Evolutionary conservation across 208 protist species (phyloP), one percentile per base, ranked within the genome.

Genomic region (Acanthamoeba castellanii): DNA sequence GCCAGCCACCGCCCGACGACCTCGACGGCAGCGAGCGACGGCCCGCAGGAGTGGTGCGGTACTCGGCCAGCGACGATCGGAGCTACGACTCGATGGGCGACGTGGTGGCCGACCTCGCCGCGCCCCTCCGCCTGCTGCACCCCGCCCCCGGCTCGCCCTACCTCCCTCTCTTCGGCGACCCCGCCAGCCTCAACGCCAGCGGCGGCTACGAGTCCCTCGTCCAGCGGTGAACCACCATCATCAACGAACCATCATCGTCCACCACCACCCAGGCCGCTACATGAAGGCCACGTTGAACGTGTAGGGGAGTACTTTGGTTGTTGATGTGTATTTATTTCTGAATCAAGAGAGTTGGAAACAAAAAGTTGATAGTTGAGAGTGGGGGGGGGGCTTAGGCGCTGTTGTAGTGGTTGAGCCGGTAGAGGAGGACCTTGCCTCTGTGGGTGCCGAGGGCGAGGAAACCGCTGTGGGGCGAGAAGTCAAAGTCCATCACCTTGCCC

Each of bases 381-480:
- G 64, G 32, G 64, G 3, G 55, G 18, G 64, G 3, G 64, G 64
- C 64, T 70, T 66, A 91, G 42, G 59, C 84, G 84, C 27, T 91
- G 42, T 6, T 2, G 55, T 92, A 96, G 82, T 95, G 92, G 59
- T 94, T 84, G 61, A 96, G 59, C 14, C 85, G 84, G 90, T 96
- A 95, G 45, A 96, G 95, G n/a, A 95, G 92, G 55, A 84, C 92
- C 5, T 27, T 6, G 30, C 95, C 95, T 57, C 72, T 84, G 93
- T 90, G 42, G 72, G 82, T 95, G 92, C 95, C 95, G 52, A 92
- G 25, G 66, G 92, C 82, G 11, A 96, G 25, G 92, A 66, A 96
- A 3, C 82, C 92, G 47, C 47, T 64, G 42, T 66, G 9, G 18
- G 95, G 92, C 57, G 64, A 74, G 70, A 96, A 96, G 55, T 94